Conservation (phyloP, 129 eudicot genomes). For the Erigeron canadensis region DNA sequence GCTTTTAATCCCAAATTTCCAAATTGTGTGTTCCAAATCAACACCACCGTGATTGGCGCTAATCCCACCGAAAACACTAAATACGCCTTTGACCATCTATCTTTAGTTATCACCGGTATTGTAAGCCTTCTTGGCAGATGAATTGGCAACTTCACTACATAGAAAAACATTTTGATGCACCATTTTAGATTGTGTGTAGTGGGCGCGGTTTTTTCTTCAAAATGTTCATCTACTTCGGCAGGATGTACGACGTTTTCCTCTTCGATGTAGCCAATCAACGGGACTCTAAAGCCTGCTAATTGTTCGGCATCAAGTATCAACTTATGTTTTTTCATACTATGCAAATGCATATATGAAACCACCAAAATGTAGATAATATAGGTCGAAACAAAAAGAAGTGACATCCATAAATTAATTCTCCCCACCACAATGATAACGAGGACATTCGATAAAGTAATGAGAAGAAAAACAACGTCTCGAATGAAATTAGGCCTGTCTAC, state of each 20-base stretch:
- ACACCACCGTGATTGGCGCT: constrained; percentile 53
- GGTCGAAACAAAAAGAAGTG: constrained; percentile 47
- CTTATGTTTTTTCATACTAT: constrained; percentile 10
- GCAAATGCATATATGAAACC: constrained; percentile 51
- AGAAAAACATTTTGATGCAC: constrained; percentile 13
- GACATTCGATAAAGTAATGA: constrained; percentile 46
- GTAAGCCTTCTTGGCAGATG: constrained; percentile 69
- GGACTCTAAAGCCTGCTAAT: constrained; percentile 7
- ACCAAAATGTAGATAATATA: constrained; percentile 45
- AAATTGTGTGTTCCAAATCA: constrained; percentile 44
- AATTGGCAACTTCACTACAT: constrained; percentile 48
- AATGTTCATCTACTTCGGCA: constrained; percentile 17
- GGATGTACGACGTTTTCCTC: constrained; percentile 41
- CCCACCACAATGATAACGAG: constrained; percentile 30
- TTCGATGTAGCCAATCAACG: constrained; percentile 44
- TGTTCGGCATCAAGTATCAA: not conserved
- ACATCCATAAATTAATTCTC: constrained; percentile 30
- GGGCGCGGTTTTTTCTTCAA: constrained; percentile 15
- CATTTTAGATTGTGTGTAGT: constrained; percentile 1
- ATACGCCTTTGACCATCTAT: constrained; percentile 61
- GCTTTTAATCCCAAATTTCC: constrained; percentile 23
- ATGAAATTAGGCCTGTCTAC: constrained; percentile 49
- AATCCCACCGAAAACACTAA: constrained; percentile 45
- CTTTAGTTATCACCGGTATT: constrained; percentile 59
- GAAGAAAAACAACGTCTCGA: constrained; percentile 56